A percentile compares a stretch with the other conserved stretches of the same genome.
Evolutionary conservation across 495 filamentous ascomycete genomes (phyloP).

Genomic region (Penicillium canariense): DNA sequence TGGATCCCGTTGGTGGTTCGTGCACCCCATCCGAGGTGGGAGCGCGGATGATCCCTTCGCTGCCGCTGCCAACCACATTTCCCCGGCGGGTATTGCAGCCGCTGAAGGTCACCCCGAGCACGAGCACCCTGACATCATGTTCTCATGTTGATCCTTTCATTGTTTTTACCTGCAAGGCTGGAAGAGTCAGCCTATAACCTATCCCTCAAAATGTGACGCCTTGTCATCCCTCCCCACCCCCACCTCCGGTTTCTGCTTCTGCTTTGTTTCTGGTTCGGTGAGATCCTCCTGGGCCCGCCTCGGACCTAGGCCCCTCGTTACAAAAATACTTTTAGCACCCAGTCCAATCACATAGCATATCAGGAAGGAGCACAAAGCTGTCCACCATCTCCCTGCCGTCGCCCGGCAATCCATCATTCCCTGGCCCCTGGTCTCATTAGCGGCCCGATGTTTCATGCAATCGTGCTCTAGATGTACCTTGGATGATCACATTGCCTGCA

Average conservation of each 20-base stretch:
- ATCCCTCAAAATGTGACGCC: neutral
- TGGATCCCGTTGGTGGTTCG: conserved; percentile 14
- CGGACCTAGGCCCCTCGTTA: neutral
- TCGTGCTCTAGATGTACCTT: neutral
- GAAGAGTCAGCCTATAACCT: neutral
- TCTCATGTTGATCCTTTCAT: neutral
- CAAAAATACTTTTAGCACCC: neutral
- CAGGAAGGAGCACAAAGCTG: conserved; percentile 1
- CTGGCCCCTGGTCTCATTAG: neutral
- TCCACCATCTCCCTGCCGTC: neutral
- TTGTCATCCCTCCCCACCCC: neutral
- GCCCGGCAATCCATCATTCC: neutral
- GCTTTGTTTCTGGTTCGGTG: neutral
- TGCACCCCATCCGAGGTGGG: conserved; percentile 5
- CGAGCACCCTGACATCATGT: conserved; percentile 15
- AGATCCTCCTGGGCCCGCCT: neutral
- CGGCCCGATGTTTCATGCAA: neutral
- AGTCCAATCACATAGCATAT: conserved; percentile 1
- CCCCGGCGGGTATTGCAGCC: neutral
- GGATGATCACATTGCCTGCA: conserved; percentile 4
- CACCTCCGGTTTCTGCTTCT: neutral
- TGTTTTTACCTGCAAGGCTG: neutral
- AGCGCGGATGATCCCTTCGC: conserved; percentile 9
- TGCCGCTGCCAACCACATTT: conserved; percentile 2
- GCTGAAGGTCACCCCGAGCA: neutral